Conservation (phyloP, 345 rosid species). For the Pugionium cornutum region DNA sequence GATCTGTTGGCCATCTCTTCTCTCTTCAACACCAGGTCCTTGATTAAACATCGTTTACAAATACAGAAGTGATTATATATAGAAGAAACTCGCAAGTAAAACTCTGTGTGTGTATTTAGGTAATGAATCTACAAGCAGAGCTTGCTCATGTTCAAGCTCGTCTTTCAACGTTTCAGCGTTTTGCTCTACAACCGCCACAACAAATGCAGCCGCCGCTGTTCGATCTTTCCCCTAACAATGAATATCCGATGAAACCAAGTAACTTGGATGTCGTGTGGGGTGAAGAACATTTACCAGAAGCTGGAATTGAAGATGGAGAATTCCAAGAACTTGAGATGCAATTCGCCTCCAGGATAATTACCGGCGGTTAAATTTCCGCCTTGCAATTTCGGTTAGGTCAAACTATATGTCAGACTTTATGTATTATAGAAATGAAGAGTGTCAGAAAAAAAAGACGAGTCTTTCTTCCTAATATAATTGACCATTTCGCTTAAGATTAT, state of each 20-base stretch:
- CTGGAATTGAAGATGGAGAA: constrained; percentile 9
- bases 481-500: constrained; percentile 6
- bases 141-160: constrained; percentile 66
- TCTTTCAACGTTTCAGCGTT: constrained; percentile 53
- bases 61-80: constrained; percentile 1
- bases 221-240: constrained; percentile 37
- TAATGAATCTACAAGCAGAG: constrained; percentile 77
- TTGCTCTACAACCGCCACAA: constrained; percentile 36
- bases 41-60: not conserved
- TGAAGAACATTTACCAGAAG: constrained; percentile 17
- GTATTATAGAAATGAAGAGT: constrained; percentile 8
- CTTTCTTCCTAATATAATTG: constrained; percentile 10
- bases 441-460: not conserved
- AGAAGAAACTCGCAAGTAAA: not conserved
- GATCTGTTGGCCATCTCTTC: constrained; percentile 74
- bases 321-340: constrained; percentile 33
- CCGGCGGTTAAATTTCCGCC: constrained; percentile 28
- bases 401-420: constrained; percentile 5
- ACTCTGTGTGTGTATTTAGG: constrained; percentile 44
- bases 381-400: constrained; percentile 29
- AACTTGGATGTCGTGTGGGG: constrained; percentile 28
- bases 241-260: constrained; percentile 25
- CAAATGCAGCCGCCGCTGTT: constrained; percentile 32
- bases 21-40: constrained; percentile 82
- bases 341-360: constrained; percentile 25